Base-by-base conservation (phyloP, 495 filamentous ascomycete species). In the Mytilinidion resinicola region DNA sequence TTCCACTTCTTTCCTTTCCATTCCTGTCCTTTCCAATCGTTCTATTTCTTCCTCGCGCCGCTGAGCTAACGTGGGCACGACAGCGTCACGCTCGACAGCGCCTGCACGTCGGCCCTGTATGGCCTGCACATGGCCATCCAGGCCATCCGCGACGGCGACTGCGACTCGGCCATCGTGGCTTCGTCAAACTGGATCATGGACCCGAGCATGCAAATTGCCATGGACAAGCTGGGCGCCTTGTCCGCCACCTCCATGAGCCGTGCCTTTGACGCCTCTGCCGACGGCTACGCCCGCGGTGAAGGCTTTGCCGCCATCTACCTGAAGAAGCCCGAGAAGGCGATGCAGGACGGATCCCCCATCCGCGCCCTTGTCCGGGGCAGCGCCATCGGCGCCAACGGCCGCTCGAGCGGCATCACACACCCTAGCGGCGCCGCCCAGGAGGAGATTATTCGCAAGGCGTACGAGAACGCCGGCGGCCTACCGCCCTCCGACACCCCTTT, bases 121-220 rank as follows among this genome's bases (percentile, higher is more conserved):
- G 63, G 60, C 10, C 33, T 73, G 15, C 69, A 73, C 60, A 4
- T 66, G 4, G 70, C 70, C 4, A 57, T 54, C 37, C 25, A 20
- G n/a, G 58, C 52, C 3, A 38, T 61, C 3, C 39, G 56, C 14
- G 39, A 20, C 20, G 59, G 66, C 0, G 70, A 73, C 11, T 69
- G 61, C 21, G 57, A 62, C n/a, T 14, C 57, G n/a, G 70, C 69
- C 11, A 62, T 74, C 41, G 69, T 71, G n/a, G 69, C 36, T 9
- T 66, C 44, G 0, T 17, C 51, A 10, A 73, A 72, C 43, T 63
- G 85, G 19, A 85, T 83, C 49, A 71, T 81, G 65, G 65, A 12
- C 11, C 47, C 50, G 1, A 15, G 36, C 14, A 0, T 36, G 35
- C 36, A 55, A 4, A 44, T 57, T 19, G 20, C 10, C 1, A 36